These are phyloP conservation scores for Calonectria hongkongensis DNA, from an alignment of 2,329 filamentous ascomycete species.

Conservation along the genomic window DNA sequence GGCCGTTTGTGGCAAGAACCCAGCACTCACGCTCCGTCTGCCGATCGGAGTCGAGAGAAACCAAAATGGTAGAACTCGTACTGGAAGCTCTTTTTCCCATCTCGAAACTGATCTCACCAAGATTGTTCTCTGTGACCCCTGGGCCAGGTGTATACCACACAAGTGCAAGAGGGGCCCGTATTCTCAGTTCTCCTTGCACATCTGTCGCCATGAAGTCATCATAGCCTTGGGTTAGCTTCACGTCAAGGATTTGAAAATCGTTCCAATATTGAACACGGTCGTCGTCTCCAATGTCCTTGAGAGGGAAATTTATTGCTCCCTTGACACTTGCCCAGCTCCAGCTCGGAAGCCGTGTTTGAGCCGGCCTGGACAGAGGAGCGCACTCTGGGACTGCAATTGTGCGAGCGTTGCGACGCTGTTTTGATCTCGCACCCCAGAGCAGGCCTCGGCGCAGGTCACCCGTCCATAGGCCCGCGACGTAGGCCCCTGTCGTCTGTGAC, in stretches of 20 bases:
- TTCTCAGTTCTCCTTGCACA: background rate
- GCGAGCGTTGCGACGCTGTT: background rate
- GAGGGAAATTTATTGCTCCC: background rate
- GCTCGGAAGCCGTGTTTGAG: background rate
- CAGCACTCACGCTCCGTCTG: background rate
- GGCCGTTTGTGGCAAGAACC: background rate
- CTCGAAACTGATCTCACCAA: background rate
- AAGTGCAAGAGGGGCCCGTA: background rate
- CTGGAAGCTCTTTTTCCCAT: background rate
- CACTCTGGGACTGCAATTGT: background rate
- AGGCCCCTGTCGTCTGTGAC: background rate
- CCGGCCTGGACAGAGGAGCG: background rate
- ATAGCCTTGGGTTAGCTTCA: background rate
- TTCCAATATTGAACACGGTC: background rate
- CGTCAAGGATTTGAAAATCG: background rate
- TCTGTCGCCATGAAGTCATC: constrained; percentile 4
- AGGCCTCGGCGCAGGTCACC: background rate
- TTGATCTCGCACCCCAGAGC: background rate
- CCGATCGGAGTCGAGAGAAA: background rate
- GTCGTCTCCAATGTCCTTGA: background rate
- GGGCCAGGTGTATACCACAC: background rate
- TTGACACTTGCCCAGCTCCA: constrained; percentile 1
- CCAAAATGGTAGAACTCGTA: background rate
- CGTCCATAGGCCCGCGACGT: background rate
- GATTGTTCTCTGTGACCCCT: background rate